Conservation (phyloP, 257 asterid genomes). For the Mentha longifolia region DNA sequence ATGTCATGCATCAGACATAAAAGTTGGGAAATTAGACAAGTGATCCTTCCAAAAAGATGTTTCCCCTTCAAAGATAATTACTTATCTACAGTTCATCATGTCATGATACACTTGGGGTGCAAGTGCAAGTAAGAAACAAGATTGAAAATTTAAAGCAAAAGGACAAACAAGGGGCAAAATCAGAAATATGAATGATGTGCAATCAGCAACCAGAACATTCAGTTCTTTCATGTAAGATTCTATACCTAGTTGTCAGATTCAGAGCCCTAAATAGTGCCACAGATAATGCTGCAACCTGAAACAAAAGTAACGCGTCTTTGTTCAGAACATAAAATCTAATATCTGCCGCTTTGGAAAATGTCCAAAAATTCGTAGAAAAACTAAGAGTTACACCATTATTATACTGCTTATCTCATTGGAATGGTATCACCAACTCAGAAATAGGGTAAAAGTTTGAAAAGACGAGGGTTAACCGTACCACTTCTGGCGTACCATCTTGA, state of each 20-base stretch:
- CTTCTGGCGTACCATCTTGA: constrained; percentile 85
- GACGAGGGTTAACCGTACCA: constrained; percentile 47
- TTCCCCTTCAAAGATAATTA: neutral
- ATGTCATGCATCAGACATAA: neutral
- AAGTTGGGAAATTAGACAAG: constrained; percentile 8
- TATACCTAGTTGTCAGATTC: constrained; percentile 79
- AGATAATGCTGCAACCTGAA: constrained; percentile 90
- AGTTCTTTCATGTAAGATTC: constrained; percentile 21
- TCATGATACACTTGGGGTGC: no score
- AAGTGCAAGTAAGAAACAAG: no score
- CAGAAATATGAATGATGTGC: no score
- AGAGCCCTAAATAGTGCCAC: constrained; percentile 90
- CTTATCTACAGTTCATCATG: neutral
- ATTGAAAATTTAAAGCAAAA: no score
- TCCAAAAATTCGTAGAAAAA: neutral
- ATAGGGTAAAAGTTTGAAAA: neutral
- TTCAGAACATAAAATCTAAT: constrained; percentile 20
- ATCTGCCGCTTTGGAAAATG: neutral
- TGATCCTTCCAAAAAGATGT: constrained; percentile 12
- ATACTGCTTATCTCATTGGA: neutral
- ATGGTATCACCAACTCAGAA: constrained; percentile 22
- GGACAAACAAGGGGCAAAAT: no score
- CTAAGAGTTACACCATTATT: constrained; percentile 12
- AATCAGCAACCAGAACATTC: no score
- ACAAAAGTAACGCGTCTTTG: constrained; percentile 30